Conservation (phyloP, 495 filamentous ascomycete genomes). For the Annulohypoxylon nitens region DNA sequence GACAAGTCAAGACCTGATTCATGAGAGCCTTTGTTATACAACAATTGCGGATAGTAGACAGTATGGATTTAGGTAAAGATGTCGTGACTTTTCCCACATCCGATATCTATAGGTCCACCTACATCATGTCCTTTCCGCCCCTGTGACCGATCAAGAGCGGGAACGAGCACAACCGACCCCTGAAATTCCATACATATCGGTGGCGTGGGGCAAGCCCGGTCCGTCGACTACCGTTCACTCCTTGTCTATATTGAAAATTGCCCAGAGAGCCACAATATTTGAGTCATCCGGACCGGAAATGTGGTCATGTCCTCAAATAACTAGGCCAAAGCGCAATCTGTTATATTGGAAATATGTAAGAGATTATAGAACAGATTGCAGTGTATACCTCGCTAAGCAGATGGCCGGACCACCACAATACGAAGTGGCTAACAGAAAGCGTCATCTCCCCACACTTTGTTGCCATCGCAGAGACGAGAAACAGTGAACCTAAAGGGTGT, state of each 20-base stretch:
- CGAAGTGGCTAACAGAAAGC: too few species aligned
- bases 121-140: neutral
- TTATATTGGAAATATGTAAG: neutral
- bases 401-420: too few species aligned
- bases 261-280: neutral
- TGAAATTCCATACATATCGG: neutral
- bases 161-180: neutral
- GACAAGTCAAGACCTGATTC: neutral
- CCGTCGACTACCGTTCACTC: neutral
- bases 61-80: neutral
- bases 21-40: too few species aligned
- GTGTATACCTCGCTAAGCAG: too few species aligned
- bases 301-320: neutral
- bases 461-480: neutral
- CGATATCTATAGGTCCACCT: neutral
- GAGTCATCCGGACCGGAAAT: neutral
- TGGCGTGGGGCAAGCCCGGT: neutral
- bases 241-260: neutral
- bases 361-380: neutral
- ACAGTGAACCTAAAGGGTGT: neutral
- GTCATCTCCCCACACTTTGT: too few species aligned
- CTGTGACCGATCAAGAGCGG: constrained; percentile 2
- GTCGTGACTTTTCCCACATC: neutral
- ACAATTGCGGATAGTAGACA: neutral
- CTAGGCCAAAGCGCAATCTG: neutral